Conservation (phyloP, 164 flowering plant genomes). For the Macadamia tetraphylla region DNA sequence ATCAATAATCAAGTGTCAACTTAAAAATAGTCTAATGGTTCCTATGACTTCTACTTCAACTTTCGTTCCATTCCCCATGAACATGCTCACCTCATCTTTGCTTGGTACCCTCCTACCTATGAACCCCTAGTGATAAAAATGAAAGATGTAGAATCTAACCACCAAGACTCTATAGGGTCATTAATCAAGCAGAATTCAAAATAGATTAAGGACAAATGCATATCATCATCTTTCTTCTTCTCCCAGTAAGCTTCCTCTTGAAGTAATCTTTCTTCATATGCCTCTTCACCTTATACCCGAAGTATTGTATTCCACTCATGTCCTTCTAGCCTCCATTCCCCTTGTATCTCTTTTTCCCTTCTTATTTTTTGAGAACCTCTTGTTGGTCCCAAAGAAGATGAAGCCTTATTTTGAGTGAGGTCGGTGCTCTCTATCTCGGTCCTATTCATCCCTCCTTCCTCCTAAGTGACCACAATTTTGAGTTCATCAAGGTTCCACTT, state of each 20-base stretch:
- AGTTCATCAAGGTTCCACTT: background rate
- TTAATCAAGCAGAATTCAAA: conserved; percentile 14
- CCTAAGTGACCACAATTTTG: background rate
- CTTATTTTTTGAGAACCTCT: background rate
- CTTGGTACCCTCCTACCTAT: conserved; percentile 1
- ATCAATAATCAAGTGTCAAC: too few species aligned
- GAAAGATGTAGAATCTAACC: conserved; percentile 13
- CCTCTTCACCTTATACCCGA: background rate
- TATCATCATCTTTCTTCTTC: background rate
- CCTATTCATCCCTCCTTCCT: background rate
- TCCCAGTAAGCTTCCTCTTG: background rate
- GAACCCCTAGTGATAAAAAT: conserved; percentile 13
- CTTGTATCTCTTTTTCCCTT: background rate
- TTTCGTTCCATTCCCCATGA: background rate
- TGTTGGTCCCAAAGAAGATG: background rate
- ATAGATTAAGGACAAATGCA: background rate
- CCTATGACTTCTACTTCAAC: conserved; percentile 1
- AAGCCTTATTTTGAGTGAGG: background rate
- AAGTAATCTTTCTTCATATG: background rate
- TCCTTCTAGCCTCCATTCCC: background rate
- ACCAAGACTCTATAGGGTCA: conserved; percentile 15
- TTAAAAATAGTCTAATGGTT: background rate
- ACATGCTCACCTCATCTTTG: conserved; percentile 8
- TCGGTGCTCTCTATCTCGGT: background rate
- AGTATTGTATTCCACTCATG: background rate